A percentile compares a stretch with the other conserved stretches of the same genome.
Evolutionary conservation across 2,329 filamentous ascomycete genomes (phyloP).

Genomic region (Claviceps sp.): DNA sequence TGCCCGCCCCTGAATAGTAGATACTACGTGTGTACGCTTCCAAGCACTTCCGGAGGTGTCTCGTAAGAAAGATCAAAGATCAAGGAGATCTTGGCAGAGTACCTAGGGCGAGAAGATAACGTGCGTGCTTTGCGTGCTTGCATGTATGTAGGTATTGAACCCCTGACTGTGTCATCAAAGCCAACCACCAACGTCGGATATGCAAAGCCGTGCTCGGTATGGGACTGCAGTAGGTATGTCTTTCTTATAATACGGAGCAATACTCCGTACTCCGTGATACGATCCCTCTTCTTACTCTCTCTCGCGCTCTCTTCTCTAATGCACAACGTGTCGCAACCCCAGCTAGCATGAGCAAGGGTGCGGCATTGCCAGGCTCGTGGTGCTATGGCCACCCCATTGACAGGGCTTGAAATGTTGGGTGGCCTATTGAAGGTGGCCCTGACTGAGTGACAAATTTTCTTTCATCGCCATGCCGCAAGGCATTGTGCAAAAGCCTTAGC

Average conservation of each 20-base stretch:
- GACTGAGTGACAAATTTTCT: slow-evolving; percentile 5
- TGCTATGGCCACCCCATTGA: slow-evolving; percentile 9
- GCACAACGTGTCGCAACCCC: slow-evolving; percentile 3
- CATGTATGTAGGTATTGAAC: neutral
- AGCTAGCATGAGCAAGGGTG: slow-evolving; percentile 9
- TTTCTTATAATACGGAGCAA: neutral
- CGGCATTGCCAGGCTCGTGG: slow-evolving; percentile 9
- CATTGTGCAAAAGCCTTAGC: neutral
- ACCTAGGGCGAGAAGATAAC: neutral
- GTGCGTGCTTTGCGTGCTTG: neutral
- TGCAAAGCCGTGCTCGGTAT: neutral
- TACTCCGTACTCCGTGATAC: neutral
- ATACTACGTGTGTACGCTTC: neutral
- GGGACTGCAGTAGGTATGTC: slow-evolving; percentile 2
- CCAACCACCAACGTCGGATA: neutral
- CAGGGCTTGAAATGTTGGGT: slow-evolving; percentile 10
- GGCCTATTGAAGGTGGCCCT: slow-evolving; percentile 7
- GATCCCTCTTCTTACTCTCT: neutral
- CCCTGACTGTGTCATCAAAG: slow-evolving; percentile 1
- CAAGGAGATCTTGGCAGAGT: neutral
- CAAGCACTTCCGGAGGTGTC: slow-evolving; percentile 2
- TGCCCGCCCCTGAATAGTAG: neutral
- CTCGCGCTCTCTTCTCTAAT: neutral
- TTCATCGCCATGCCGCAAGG: slow-evolving; percentile 3
- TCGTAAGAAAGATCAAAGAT: slow-evolving; percentile 1